phyloP scores from a whole-genome alignment of 768 basidiomycete genomes.

The Cubamyces lactineus region DNA sequence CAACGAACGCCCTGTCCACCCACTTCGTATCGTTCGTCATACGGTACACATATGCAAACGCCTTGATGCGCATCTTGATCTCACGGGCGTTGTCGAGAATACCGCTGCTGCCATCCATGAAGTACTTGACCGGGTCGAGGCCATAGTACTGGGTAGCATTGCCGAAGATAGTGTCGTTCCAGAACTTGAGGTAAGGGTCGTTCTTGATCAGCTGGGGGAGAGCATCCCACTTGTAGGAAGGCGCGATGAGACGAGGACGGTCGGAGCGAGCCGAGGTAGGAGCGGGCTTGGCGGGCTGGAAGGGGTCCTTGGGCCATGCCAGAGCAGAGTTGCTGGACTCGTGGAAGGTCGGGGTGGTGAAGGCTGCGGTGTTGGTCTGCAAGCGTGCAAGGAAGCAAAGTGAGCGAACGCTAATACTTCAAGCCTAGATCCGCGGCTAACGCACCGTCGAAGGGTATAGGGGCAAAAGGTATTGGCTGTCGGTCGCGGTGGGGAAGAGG shows the following conservation, averaged over 20 bases:
- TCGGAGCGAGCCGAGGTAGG: slow-evolving; percentile 66
- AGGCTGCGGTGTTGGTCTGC: slow-evolving; percentile 77
- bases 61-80: slow-evolving; percentile 90
- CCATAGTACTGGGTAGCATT: slow-evolving; percentile 78
- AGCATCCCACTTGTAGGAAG: slow-evolving; percentile 86
- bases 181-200: slow-evolving; percentile 84
- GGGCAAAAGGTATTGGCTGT: slow-evolving; percentile 78
- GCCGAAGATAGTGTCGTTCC: slow-evolving; percentile 91
- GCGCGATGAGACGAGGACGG: slow-evolving; percentile 92
- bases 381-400: not conserved
- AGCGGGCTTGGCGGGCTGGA: slow-evolving; percentile 62
- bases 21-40: slow-evolving; percentile 92
- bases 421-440: slow-evolving; percentile 23
- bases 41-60: slow-evolving; percentile 85
- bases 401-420: not conserved
- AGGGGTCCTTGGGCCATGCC: slow-evolving; percentile 82
- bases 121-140: slow-evolving; percentile 65
- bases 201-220: slow-evolving; percentile 73
- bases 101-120: slow-evolving; percentile 81
- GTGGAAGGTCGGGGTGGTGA: slow-evolving; percentile 71
- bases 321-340: slow-evolving; percentile 52
- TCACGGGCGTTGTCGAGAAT: slow-evolving; percentile 89
- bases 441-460: slow-evolving; percentile 88
- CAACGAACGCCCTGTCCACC: slow-evolving; percentile 82
- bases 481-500: slow-evolving; percentile 75